Evolutionary conservation across 1,139 yeast species (phyloP).

Genomic region (Pichiaceae sp.): DNA sequence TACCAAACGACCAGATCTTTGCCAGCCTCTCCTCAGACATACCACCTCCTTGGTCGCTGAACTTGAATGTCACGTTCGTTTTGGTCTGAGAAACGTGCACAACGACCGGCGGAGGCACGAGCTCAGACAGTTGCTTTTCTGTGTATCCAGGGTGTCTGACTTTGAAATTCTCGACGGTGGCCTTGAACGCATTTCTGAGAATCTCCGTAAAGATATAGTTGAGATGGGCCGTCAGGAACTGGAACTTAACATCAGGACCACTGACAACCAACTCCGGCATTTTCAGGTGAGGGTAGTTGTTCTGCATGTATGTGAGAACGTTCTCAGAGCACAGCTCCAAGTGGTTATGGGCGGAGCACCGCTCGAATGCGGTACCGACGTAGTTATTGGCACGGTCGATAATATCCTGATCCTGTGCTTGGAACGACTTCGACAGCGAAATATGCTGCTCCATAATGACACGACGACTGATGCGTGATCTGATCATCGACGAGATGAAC

Average conservation of each 20-base stretch:
- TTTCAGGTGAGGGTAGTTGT: conserved; percentile 42
- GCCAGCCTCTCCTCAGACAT: conserved; percentile 46
- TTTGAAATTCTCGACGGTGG: conserved; percentile 45
- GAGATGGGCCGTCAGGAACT: conserved; percentile 78
- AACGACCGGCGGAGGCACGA: conserved; percentile 55
- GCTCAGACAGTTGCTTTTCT: conserved; percentile 20
- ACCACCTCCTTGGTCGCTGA: conserved; percentile 92
- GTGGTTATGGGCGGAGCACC: conserved; percentile 69
- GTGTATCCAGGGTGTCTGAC: conserved; percentile 19
- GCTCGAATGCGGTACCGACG: conserved; percentile 80
- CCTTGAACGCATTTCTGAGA: conserved; percentile 75
- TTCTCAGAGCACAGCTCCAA: conserved; percentile 48
- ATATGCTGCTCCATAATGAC: conserved; percentile 88
- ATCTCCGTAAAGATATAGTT: conserved; percentile 83
- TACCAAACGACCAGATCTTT: conserved; percentile 80
- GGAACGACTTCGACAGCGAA: conserved; percentile 61
- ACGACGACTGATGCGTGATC: conserved; percentile 83
- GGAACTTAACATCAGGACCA: conserved; percentile 62
- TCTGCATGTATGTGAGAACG: conserved; percentile 35
- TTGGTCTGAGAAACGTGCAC: conserved; percentile 64
- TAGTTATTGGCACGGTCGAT: conserved; percentile 50
- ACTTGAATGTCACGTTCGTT: conserved; percentile 62
- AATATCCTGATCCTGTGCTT: conserved; percentile 16
- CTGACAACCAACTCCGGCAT: conserved; percentile 72
- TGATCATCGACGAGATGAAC: conserved; percentile 65